A percentile compares a stretch with the other conserved stretches of the same genome.
Evolutionary conservation across 495 filamentous ascomycete species (phyloP).

Genomic region (Pseudotulostoma volvatum): DNA sequence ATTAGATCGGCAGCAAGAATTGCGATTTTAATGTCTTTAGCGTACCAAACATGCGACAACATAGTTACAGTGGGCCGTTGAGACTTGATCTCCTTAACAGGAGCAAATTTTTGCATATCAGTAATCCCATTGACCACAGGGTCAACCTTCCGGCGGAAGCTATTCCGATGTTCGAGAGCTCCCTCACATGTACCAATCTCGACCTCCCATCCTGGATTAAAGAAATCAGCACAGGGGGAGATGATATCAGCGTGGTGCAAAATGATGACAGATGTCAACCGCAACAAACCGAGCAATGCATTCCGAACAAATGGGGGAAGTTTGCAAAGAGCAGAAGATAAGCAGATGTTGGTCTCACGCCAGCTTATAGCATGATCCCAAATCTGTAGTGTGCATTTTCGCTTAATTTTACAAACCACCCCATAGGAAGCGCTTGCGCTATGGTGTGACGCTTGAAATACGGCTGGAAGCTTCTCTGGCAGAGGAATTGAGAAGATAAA

Average conservation of each 20-base stretch:
- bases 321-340: slow-evolving; percentile 42
- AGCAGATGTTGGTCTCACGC: slow-evolving; percentile 45
- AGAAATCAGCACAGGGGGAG: slow-evolving; percentile 47
- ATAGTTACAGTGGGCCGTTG: slow-evolving; percentile 45
- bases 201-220: slow-evolving; percentile 52
- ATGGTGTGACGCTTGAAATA: slow-evolving; percentile 54
- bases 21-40: slow-evolving; percentile 49
- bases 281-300: slow-evolving; percentile 37
- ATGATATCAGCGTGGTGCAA: slow-evolving; percentile 49
- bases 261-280: slow-evolving; percentile 42
- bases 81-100: slow-evolving; percentile 40
- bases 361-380: slow-evolving; percentile 56
- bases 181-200: slow-evolving; percentile 47
- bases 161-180: slow-evolving; percentile 38
- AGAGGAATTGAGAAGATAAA: slow-evolving; percentile 55
- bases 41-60: slow-evolving; percentile 49
- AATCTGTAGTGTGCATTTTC: slow-evolving; percentile 43
- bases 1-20: slow-evolving; percentile 48
- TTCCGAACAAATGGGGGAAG: slow-evolving; percentile 42
- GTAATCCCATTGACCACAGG: slow-evolving; percentile 53
- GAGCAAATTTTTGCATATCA: slow-evolving; percentile 47
- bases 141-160: slow-evolving; percentile 46
- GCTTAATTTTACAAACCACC: slow-evolving; percentile 48
- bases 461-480: slow-evolving; percentile 43
- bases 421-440: slow-evolving; percentile 48